Percentiles rank a stretch among this genome's conserved stretches.
These are phyloP conservation scores for Allium cepa DNA, from an alignment of 106 monocot genomes.

Conservation along the genomic window DNA sequence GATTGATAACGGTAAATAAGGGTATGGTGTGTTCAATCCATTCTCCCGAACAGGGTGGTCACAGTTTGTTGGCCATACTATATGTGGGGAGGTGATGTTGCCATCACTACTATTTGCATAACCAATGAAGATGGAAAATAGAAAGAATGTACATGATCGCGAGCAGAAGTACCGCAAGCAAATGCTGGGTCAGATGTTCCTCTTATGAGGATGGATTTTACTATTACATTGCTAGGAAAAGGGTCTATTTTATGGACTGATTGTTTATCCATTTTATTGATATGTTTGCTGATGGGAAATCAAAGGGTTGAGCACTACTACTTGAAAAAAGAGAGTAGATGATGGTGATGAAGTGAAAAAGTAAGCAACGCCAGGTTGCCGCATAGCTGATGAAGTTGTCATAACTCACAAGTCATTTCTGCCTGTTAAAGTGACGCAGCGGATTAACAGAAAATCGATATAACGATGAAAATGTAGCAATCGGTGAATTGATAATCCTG, in stretches of 20 bases:
- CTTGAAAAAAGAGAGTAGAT: no score
- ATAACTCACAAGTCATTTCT: no score
- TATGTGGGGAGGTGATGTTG: slow-evolving; percentile 5
- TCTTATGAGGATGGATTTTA: slow-evolving; percentile 34
- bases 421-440: no score
- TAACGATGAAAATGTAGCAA: no score
- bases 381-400: no score
- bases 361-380: no score
- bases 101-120: slow-evolving; percentile 4
- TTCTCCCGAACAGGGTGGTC: slow-evolving; percentile 25
- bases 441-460: no score
- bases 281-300: slow-evolving; percentile 24
- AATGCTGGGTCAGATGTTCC: slow-evolving; percentile 18
- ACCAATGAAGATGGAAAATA: slow-evolving; percentile 43
- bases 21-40: slow-evolving; percentile 25
- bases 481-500: no score
- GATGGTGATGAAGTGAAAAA: no score
- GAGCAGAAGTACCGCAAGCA: slow-evolving; percentile 29
- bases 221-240: slow-evolving; percentile 5
- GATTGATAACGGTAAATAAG: slow-evolving; percentile 37
- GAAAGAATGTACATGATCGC: slow-evolving; percentile 19
- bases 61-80: slow-evolving; percentile 58
- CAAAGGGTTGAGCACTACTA: no score
- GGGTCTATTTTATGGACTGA: slow-evolving; percentile 6
- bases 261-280: slow-evolving; percentile 22